Evolutionary conservation across 1,284 basidiomycete species (phyloP), one percentile per base, ranked within the genome.

Genomic region (Macrocystidia cucumis): DNA sequence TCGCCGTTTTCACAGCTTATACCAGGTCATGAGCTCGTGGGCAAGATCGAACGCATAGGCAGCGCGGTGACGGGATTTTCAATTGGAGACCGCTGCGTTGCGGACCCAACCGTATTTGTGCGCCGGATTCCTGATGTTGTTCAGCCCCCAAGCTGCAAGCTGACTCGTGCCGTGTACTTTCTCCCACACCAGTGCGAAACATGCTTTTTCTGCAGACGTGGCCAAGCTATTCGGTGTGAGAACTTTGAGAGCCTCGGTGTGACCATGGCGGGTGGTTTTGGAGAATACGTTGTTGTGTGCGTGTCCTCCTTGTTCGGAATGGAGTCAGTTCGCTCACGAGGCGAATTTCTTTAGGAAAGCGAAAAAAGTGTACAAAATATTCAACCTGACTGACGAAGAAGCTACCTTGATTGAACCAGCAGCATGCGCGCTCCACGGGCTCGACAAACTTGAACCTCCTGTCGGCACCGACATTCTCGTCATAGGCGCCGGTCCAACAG

Each of bases 381-480:
- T 81, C 50, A 91, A 91, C 59, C 69, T 91, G 29, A 72, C 78
- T n/a, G 87, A 91, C 49, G 82, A 88, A 57, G 86, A 91, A 49
- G 82, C 89, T 0, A 90, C 86, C 3, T 71, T 92, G n/a, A 64
- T 91, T 36, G 89, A 92, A 56, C 89, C 89, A 12, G 83, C 88
- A 3, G 79, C 88, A 9, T 92, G 89, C 54, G 89, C 89, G 11
- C 74, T 92, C 36, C 90, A 92, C 59, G 89, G 89, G 9, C 71
- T 90, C 41, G 90, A 91, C 63, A 88, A 86, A 54, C 71, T 92
- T 35, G 71, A 69, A 41, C 76, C 84, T 18, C 71, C 79, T 11
- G 81, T 89, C 42, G 89, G 89, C 23, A 64, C 79, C 29, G 83
- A 88, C 38, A 85, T 78, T 9, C 70, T 91, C 30, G 64, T 91